Percentiles rank a stretch among this genome's conserved stretches.
Conservation (phyloP, 2,329 filamentous ascomycete species). For the Exophiala viscosa region DNA sequence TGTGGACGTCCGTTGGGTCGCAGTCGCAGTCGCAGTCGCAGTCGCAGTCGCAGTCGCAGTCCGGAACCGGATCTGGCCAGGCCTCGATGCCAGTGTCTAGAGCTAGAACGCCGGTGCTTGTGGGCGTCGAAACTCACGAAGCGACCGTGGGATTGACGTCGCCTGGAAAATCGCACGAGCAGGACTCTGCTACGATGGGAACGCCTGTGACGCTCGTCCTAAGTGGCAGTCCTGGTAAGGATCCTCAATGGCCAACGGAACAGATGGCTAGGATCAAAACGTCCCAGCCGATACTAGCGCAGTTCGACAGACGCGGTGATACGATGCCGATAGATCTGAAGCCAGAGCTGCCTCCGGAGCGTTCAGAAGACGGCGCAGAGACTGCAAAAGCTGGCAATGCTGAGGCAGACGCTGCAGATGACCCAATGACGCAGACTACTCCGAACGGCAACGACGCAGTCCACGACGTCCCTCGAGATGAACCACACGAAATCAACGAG, state of each 20-base stretch:
- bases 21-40: constrained; percentile 1
- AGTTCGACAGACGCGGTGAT: too few species aligned
- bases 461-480: background rate
- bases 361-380: too few species aligned
- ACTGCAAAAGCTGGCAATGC: too few species aligned
- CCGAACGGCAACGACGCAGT: background rate
- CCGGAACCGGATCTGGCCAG: constrained; percentile 5
- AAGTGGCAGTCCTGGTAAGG: background rate
- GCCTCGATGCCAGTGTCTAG: constrained; percentile 26
- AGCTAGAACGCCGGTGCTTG: constrained; percentile 52
- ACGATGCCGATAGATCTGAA: too few species aligned
- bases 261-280: background rate
- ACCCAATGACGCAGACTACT: too few species aligned
- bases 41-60: background rate
- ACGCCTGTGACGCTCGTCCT: background rate
- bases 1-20: constrained; percentile 20
- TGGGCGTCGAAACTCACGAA: constrained; percentile 58
- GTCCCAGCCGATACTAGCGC: too few species aligned
- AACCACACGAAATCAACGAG: background rate
- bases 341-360: too few species aligned
- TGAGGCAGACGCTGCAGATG: too few species aligned
- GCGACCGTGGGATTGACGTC: constrained; percentile 49
- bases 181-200: background rate
- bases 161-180: constrained; percentile 25
- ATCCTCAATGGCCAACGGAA: constrained; percentile 4